Conservation (phyloP, 2,329 filamentous ascomycete species). For the Epichloe sylvatica region DNA sequence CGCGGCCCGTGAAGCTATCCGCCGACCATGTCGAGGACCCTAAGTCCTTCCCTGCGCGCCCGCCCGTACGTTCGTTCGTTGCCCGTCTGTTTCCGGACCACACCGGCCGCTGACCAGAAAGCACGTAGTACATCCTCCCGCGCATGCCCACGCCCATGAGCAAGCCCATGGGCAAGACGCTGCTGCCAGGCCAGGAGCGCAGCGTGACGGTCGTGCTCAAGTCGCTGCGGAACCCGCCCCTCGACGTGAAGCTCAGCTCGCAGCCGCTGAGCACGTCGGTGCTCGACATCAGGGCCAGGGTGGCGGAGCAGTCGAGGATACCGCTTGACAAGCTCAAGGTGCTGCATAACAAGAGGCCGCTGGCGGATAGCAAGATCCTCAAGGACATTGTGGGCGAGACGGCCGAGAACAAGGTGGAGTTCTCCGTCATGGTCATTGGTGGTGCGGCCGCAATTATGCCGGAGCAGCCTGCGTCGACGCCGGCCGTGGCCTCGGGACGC, state of each 20-base stretch:
- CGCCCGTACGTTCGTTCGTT: constrained; percentile 43
- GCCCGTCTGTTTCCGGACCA: no score
- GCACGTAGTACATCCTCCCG: constrained; percentile 53
- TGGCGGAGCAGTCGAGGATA: constrained; percentile 49
- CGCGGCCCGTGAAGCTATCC: constrained; percentile 66
- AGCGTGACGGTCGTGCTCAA: constrained; percentile 50
- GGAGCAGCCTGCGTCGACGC: constrained; percentile 21
- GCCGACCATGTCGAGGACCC: constrained; percentile 83
- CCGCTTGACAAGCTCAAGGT: constrained; percentile 72
- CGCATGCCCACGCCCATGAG: constrained; percentile 46
- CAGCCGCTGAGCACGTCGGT: constrained; percentile 57
- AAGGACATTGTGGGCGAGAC: constrained; percentile 51
- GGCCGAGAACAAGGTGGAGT: constrained; percentile 43
- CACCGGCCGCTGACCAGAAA: neutral
- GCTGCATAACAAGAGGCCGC: constrained; percentile 75
- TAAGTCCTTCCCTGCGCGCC: constrained; percentile 58
- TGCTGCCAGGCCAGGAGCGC: constrained; percentile 38
- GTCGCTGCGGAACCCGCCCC: constrained; percentile 61
- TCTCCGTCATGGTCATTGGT: constrained; percentile 79
- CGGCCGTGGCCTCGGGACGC: constrained; percentile 28
- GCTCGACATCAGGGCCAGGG: constrained; percentile 60
- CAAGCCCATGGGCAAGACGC: constrained; percentile 25
- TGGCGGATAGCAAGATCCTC: constrained; percentile 62
- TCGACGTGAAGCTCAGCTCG: constrained; percentile 51
- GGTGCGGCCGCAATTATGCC: constrained; percentile 39